These are phyloP conservation scores for Knufia fluminis DNA, from an alignment of 2,329 filamentous ascomycete species.

Conservation along the genomic window DNA sequence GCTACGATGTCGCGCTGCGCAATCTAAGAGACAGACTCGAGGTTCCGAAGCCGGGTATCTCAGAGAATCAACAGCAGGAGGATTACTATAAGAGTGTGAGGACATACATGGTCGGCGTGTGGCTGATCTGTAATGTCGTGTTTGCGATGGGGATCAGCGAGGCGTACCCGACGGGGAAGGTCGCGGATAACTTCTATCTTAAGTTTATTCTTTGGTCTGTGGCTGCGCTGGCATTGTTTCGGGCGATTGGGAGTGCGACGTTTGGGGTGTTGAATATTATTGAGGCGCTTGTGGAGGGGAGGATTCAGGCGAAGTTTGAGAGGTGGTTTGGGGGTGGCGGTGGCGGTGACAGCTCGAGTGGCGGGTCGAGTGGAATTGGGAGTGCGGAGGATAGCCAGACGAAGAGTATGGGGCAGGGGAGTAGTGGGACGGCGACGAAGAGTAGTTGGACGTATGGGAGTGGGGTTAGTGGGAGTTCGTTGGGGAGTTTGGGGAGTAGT, in stretches of 20 bases:
- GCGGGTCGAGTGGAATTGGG: constrained; percentile 16
- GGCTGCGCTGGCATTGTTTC: constrained; percentile 75
- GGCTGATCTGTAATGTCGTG: constrained; percentile 87
- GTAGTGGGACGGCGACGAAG: constrained; percentile 4
- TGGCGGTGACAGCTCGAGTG: constrained; percentile 13
- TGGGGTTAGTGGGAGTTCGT: constrained; percentile 1
- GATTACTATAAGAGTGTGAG: constrained; percentile 97
- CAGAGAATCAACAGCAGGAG: constrained; percentile 81
- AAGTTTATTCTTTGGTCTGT: constrained; percentile 91
- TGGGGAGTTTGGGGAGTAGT: constrained; percentile 5
- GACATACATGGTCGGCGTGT: constrained; percentile 94
- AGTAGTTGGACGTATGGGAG: constrained; percentile 3
- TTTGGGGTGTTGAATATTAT: constrained; percentile 79
- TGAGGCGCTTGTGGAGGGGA: constrained; percentile 78
- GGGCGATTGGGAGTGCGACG: constrained; percentile 68
- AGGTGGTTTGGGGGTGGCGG: constrained; percentile 21
- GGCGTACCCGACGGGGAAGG: constrained; percentile 61
- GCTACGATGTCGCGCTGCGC: constrained; percentile 91
- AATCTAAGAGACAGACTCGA: constrained; percentile 91
- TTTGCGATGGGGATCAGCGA: constrained; percentile 90
- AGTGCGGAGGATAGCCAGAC: constrained; percentile 9
- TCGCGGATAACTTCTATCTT: constrained; percentile 80
- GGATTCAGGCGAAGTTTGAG: constrained; percentile 48
- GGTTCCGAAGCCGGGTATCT: constrained; percentile 53
- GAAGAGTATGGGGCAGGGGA: constrained; percentile 4